Conservation (phyloP, 768 basidiomycete species). For the Trametes sanguinea region DNA sequence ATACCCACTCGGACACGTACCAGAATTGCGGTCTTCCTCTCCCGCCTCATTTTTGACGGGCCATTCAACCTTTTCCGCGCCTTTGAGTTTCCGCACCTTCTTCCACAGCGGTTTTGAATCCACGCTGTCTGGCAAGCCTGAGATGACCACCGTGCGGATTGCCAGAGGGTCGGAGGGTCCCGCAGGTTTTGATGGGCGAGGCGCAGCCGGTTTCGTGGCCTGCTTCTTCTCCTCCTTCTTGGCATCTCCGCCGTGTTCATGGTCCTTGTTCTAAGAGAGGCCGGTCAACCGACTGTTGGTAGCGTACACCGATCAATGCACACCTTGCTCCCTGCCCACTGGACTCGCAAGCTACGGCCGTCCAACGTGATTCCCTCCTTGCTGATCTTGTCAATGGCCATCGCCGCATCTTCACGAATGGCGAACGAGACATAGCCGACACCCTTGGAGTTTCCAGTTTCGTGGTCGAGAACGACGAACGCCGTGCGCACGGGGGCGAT, state of each 20-base stretch:
- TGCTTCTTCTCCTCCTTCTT: conserved; percentile 40
- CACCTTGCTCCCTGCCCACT: conserved; percentile 84
- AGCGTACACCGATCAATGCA: conserved; percentile 8
- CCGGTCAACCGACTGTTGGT: no score
- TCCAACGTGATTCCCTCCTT: conserved; percentile 66
- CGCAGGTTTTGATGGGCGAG: conserved; percentile 29
- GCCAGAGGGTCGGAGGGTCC: conserved; percentile 71
- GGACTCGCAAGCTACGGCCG: conserved; percentile 68
- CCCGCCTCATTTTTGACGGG: conserved; percentile 50
- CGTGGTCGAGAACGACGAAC: conserved; percentile 86
- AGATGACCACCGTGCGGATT: conserved; percentile 75
- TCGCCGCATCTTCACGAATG: conserved; percentile 83
- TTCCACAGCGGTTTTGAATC: conserved; percentile 79
- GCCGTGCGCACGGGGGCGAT: conserved; percentile 92
- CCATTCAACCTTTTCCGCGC: conserved; percentile 77
- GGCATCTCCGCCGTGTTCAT: conserved; percentile 36
- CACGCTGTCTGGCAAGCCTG: conserved; percentile 65
- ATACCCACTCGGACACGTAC: conserved; percentile 35
- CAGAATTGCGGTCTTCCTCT: conserved; percentile 51
- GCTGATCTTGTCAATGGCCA: conserved; percentile 64
- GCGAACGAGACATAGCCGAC: conserved; percentile 97
- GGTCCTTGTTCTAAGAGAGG: conserved; percentile 45
- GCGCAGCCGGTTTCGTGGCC: conserved; percentile 38
- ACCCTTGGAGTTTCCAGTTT: conserved; percentile 80
- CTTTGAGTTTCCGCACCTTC: conserved; percentile 77